These are phyloP conservation scores for Rosa rugosa DNA, from an alignment of 306 rosid species.

Conservation along the genomic window DNA sequence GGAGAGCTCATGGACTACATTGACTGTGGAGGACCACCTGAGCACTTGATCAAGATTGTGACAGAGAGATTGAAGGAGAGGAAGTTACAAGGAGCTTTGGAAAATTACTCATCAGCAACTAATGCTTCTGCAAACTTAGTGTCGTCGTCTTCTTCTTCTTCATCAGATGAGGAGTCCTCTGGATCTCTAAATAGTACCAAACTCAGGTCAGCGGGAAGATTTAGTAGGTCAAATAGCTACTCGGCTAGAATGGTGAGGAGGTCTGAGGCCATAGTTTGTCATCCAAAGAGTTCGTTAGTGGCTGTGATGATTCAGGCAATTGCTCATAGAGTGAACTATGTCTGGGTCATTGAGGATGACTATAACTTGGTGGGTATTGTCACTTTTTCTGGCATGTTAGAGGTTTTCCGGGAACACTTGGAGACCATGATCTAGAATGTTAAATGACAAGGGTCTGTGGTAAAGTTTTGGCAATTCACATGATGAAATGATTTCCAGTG, in stretches of 20 bases:
- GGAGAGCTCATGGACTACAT: conserved; percentile 96
- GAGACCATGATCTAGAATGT: conserved; percentile 29
- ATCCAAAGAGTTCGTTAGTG: conserved; percentile 78
- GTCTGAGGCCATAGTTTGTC: conserved; percentile 89
- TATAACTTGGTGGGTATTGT: conserved; percentile 81
- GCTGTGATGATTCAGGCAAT: conserved; percentile 98
- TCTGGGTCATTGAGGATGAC: conserved; percentile 95
- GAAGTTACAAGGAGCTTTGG: conserved; percentile 57
- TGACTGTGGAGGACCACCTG: conserved; percentile 89
- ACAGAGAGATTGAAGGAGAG: conserved; percentile 62
- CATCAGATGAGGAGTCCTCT: conserved; percentile 59
- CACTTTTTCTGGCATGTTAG: conserved; percentile 69
- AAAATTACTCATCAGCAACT: conserved; percentile 44
- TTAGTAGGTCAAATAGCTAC: conserved; percentile 62
- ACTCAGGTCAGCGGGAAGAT: conserved; percentile 44
- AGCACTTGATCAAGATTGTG: conserved; percentile 65
- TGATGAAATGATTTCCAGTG: neutral
- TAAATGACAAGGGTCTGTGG: neutral
- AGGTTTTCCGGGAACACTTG: conserved; percentile 78
- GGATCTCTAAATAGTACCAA: conserved; percentile 31
- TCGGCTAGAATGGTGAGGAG: conserved; percentile 80
- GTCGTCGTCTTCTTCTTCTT: conserved; percentile 41
- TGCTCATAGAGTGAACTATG: conserved; percentile 86
- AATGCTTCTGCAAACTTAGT: conserved; percentile 5
- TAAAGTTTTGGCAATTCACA: neutral